Base-by-base conservation (phyloP, 371 early-diverging fungal species). In the Mortierella sp. region DNA sequence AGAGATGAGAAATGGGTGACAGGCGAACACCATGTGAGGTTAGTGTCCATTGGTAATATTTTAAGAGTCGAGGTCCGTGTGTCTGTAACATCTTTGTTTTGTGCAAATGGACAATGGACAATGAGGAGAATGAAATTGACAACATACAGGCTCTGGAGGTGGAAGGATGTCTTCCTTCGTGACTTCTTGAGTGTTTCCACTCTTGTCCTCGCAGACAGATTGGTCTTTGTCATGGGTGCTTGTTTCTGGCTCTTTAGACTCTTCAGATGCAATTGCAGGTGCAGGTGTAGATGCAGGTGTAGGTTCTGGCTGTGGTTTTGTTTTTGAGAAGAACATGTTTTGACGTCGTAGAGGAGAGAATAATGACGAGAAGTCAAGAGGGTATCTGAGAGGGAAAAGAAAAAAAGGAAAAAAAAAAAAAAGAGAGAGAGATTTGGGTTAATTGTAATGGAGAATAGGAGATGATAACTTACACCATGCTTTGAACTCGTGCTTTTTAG, bases 101-200 rank as follows among this genome's bases (percentile, higher is more conserved):
- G 19, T 57, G 7, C 17, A 13, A 19, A 51, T 19, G 51, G 26
- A 26, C 26, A 19, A 22, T 28, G 13, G 54, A 26, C 26, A 19
- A 22, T 28, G 13, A 28, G n/a, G n/a, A n/a, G n/a, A n/a, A n/a
- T n/a, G n/a, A n/a, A 28, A 17, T 42, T 37, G 28, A n/a, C 13
- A 22, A 61, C 78, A 12, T 73, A 79, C 79, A n/a, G 79, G 79
- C 37, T 70, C 70, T 5, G 79, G 79, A 13, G 79, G 70, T n/a
- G 66, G 43, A 12, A 42, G 64, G 8, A 40, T 40, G 35, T 62
- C 59, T 15, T 70, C 61, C 42, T 59, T 10, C 0, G 17, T n/a
- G 34, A 34, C 34, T 3, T 55, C 32, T 29, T 55, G 29, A 29
- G 55, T 22, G 10, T 31, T 64, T 29, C 23, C 43, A 17, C 60